phyloP scores from a whole-genome alignment of 148 eudicot genomes.

The Suaeda aralocaspica region DNA sequence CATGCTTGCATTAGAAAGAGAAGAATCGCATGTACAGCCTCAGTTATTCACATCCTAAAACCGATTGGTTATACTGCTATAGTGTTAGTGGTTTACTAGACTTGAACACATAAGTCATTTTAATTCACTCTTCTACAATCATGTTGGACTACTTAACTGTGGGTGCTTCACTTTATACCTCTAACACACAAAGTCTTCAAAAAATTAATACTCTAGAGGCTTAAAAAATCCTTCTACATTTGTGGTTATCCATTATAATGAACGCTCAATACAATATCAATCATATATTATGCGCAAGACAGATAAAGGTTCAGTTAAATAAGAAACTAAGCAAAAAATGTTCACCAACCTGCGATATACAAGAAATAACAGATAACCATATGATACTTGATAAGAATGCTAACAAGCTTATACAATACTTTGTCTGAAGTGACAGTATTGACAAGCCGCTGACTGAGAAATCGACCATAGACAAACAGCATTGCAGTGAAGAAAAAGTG shows the following conservation, averaged over 20 bases:
- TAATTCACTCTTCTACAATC: background rate
- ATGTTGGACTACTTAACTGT: background rate
- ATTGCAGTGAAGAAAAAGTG: constrained; percentile 94
- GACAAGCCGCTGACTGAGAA: constrained; percentile 84
- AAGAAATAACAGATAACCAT: constrained; percentile 93
- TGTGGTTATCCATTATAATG: background rate
- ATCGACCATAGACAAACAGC: constrained; percentile 93
- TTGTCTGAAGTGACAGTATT: constrained; percentile 87
- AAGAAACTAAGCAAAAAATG: background rate
- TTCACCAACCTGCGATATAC: constrained; percentile 75
- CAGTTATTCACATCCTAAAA: background rate
- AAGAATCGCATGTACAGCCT: background rate
- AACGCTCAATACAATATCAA: background rate
- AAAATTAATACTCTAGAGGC: background rate
- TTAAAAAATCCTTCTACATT: background rate
- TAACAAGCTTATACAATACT: constrained; percentile 64
- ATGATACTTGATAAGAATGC: constrained; percentile 81
- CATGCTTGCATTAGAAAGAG: too few species aligned
- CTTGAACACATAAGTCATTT: background rate
- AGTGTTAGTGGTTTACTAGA: background rate
- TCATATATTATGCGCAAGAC: background rate
- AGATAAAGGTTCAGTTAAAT: constrained; percentile 1
- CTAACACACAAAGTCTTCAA: background rate
- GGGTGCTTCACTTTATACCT: background rate
- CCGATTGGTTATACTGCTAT: background rate